These are phyloP conservation scores for Penium margaritaceum DNA, from an alignment of 139 green algal species.

Conservation along the genomic window DNA sequence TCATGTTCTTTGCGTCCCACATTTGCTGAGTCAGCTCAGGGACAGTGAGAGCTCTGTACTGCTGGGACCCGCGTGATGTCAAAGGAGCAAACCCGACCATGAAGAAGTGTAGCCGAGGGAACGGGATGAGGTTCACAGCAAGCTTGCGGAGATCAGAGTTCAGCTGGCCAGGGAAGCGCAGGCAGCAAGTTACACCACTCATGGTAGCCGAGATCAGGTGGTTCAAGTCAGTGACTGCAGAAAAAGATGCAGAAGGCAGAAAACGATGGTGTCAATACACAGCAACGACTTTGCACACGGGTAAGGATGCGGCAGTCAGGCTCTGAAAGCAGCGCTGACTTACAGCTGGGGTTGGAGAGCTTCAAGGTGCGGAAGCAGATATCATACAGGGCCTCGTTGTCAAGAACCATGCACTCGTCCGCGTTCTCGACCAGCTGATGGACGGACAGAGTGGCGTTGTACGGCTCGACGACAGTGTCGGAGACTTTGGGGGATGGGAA, in stretches of 20 bases:
- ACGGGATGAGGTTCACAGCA: conserved; percentile 97
- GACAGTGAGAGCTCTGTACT: conserved; percentile 89
- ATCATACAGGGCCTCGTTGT: conserved; percentile 97
- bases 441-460: conserved; percentile 99
- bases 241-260: too few species aligned
- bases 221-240: conserved; percentile 60
- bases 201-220: conserved; percentile 98
- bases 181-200: conserved; percentile 98
- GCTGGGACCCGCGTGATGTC: conserved; percentile 88
- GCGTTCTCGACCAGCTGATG: conserved; percentile 99
- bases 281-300: too few species aligned
- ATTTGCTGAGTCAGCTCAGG: conserved; percentile 99
- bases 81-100: conserved; percentile 96
- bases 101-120: conserved; percentile 99
- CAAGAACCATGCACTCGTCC: conserved; percentile 98
- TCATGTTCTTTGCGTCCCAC: conserved; percentile 99
- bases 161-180: conserved; percentile 97
- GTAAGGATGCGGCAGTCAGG: too few species aligned
- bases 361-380: conserved; percentile 99
- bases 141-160: conserved; percentile 98
- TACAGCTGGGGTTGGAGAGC: conserved; percentile 90
- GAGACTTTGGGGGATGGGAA: conserved; percentile 98
- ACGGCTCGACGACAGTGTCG: conserved; percentile 98
- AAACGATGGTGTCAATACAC: too few species aligned
- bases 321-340: not conserved